Percentiles rank a stretch among this genome's conserved stretches.
phyloP scores from a whole-genome alignment of 495 filamentous ascomycete genomes.

The Podospora sp. region DNA sequence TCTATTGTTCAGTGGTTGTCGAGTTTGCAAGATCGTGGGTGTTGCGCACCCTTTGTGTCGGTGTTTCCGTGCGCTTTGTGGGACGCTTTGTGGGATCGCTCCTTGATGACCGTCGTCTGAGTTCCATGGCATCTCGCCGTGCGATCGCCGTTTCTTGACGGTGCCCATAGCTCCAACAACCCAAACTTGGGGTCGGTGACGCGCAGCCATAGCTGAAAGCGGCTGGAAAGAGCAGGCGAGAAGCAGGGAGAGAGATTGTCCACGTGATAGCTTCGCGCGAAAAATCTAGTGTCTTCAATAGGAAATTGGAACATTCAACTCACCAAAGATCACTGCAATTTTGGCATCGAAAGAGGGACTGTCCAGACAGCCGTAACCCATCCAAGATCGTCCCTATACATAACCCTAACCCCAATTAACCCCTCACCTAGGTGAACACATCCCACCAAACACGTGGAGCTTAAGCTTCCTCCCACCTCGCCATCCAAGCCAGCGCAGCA shows the following conservation, averaged over 20 bases:
- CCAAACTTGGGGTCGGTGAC: neutral
- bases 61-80: constrained; percentile 2
- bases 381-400: no score
- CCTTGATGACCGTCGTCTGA: constrained; percentile 25
- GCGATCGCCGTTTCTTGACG: constrained; percentile 22
- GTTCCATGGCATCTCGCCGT: constrained; percentile 16
- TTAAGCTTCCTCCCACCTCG: constrained; percentile 15
- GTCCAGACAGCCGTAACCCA: no score
- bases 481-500: neutral
- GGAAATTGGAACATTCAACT: no score
- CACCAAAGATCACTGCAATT: neutral
- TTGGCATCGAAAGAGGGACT: neutral
- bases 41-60: neutral
- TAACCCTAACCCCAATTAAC: constrained; percentile 15
- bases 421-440: constrained; percentile 28
- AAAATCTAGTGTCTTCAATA: no score
- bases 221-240: no score
- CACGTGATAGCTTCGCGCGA: no score
- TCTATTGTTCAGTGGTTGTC: neutral
- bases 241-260: no score
- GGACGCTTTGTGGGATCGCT: constrained; percentile 21
- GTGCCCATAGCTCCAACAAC: constrained; percentile 20
- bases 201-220: no score
- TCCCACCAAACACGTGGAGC: constrained; percentile 21
- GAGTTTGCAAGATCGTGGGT: neutral